A percentile compares a stretch with the other conserved stretches of the same genome.
Conservation (phyloP, 2,329 filamentous ascomycete genomes). For the Aspergillus phoenicis region DNA sequence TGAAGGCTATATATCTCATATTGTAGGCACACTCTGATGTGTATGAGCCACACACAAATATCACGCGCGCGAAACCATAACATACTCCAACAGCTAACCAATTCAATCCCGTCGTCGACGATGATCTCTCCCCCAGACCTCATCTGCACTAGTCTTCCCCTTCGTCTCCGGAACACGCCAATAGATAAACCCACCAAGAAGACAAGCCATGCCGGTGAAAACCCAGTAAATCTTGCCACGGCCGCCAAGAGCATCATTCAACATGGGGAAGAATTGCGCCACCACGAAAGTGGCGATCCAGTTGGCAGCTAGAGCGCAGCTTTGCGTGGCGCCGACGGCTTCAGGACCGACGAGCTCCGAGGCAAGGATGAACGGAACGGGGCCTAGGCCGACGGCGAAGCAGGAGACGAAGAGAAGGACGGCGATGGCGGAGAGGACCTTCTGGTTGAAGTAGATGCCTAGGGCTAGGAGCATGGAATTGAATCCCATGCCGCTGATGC, state of each 20-base stretch:
- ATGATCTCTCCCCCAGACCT: conserved; percentile 76
- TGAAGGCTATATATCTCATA: too few relatives aligned
- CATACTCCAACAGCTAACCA: not conserved
- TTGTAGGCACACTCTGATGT: too few relatives aligned
- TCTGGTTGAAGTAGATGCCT: conserved; percentile 72
- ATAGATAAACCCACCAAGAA: conserved; percentile 72
- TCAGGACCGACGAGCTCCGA: conserved; percentile 88
- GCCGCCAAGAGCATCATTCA: conserved; percentile 75
- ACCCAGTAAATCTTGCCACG: conserved; percentile 86
- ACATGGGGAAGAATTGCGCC: conserved; percentile 89
- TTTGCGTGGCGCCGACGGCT: conserved; percentile 88
- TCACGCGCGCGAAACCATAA: not conserved
- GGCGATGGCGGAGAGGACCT: conserved; percentile 76
- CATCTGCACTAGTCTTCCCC: conserved; percentile 78
- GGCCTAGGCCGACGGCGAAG: conserved; percentile 88
- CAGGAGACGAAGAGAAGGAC: conserved; percentile 85
- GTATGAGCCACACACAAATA: not conserved
- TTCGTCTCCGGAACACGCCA: conserved; percentile 83
- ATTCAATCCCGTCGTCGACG: conserved; percentile 37
- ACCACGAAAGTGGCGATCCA: conserved; percentile 91
- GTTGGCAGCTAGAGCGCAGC: conserved; percentile 82
- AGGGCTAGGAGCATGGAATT: conserved; percentile 77
- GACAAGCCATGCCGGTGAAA: conserved; percentile 74
- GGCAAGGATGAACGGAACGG: conserved; percentile 91
- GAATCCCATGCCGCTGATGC: conserved; percentile 79